Evolutionary conservation across 768 basidiomycete genomes (phyloP).

Genomic region (Termitomyces sp.): DNA sequence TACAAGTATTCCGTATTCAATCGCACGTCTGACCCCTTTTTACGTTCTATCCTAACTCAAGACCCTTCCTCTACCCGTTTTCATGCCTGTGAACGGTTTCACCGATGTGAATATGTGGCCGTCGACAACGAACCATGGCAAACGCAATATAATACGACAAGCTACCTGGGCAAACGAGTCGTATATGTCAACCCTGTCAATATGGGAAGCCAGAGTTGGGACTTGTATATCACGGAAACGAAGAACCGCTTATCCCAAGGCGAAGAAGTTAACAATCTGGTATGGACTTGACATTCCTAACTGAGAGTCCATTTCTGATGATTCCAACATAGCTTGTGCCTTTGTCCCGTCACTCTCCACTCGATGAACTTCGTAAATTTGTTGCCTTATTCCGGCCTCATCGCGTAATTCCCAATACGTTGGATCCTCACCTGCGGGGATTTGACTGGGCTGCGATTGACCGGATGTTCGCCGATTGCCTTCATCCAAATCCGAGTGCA

Average conservation of each 20-base stretch:
- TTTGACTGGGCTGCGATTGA: constrained; percentile 76
- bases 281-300: constrained; percentile 26
- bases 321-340: constrained; percentile 60
- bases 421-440: constrained; percentile 45
- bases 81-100: constrained; percentile 89
- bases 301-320: background rate
- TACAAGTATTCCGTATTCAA: constrained; percentile 78
- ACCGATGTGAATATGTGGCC: constrained; percentile 63
- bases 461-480: constrained; percentile 58
- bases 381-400: constrained; percentile 79
- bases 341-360: constrained; percentile 80
- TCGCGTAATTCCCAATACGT: constrained; percentile 77
- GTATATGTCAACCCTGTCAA: constrained; percentile 87
- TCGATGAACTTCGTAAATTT: constrained; percentile 81
- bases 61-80: constrained; percentile 71
- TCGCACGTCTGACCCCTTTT: constrained; percentile 53
- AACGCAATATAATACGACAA: constrained; percentile 29
- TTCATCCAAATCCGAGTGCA: constrained; percentile 29
- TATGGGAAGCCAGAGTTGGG: constrained; percentile 53
- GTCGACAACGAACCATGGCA: constrained; percentile 30
- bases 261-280: constrained; percentile 57
- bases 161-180: constrained; percentile 49
- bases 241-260: constrained; percentile 34
- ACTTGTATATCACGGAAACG: constrained; percentile 37
- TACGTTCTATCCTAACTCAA: constrained; percentile 55